phyloP scores from a whole-genome alignment of 208 protist species.

The Trypanosoma platydactyli region DNA sequence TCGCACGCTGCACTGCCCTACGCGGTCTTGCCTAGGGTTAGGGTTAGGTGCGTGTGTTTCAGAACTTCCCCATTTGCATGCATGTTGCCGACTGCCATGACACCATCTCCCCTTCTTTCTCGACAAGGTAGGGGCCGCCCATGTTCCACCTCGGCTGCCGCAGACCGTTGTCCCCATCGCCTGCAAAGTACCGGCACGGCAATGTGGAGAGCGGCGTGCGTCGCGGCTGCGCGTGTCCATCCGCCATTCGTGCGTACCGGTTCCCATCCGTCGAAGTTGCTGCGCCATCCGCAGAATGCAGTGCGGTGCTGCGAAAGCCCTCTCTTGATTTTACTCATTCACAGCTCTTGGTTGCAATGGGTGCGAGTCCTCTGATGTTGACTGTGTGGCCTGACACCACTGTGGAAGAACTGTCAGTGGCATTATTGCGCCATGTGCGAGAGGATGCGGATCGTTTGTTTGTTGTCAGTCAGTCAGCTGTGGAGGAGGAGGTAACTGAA shows the following conservation, averaged over 20 bases:
- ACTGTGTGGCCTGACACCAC: slow-evolving; percentile 63
- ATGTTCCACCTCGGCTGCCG: slow-evolving; percentile 3
- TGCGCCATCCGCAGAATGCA: slow-evolving; percentile 35
- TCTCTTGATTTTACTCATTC: slow-evolving; percentile 21
- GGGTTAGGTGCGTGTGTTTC: too few species aligned
- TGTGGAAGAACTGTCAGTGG: slow-evolving; percentile 39
- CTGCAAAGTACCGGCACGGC: background rate
- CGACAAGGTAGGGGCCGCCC: background rate
- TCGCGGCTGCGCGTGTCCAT: slow-evolving; percentile 17
- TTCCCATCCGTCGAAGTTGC: slow-evolving; percentile 27
- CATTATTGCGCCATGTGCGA: slow-evolving; percentile 36
- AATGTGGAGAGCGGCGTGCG: slow-evolving; percentile 11
- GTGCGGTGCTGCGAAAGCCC: slow-evolving; percentile 32
- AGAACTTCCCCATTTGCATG: too few species aligned
- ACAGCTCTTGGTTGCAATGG: background rate
- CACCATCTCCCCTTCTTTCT: background rate
- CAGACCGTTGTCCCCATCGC: background rate
- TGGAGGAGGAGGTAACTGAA: background rate
- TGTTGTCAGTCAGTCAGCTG: background rate
- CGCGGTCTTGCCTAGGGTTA: too few species aligned
- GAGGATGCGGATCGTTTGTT: slow-evolving; percentile 27
- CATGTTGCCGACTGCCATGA: too few species aligned
- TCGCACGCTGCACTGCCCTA: too few species aligned
- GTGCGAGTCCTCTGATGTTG: slow-evolving; percentile 34
- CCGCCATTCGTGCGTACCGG: slow-evolving; percentile 26